Base-by-base conservation (phyloP, 306 rosid genomes). In the Cercis canadensis region DNA sequence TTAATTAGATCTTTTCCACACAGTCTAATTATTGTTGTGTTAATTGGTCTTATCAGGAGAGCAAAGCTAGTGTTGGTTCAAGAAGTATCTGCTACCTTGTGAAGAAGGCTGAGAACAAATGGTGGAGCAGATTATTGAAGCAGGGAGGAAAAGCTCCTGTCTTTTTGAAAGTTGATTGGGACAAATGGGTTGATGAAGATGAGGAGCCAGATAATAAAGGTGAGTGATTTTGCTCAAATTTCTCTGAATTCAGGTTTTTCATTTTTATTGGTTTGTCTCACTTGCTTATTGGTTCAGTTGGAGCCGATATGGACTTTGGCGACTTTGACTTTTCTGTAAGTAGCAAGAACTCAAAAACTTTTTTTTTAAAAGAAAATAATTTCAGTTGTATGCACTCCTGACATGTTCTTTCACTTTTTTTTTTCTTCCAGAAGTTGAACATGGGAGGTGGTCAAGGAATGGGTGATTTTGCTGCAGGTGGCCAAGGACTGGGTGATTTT, bases 171-270 rank as follows among this genome's bases (percentile, higher is more conserved):
- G 88, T 88, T 67, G 97, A 90, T 81, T 90, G 97, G 97, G 81
- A 86, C 65, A 90, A 84, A 72, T 90, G 95, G 97, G 80, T 81
- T 47, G 97, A 90, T 77, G 97, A 90, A 77, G 95, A 88, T 44
- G 97, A 88, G 43, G 96, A 86, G 50, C 62, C 19, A 11, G 92
- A 78, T 40, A 49, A 17, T 57, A 43, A 65, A 14, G 57, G 86
- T 81, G 65, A 61, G 81, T 76, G 39, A 61, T 63, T 81, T 16
- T 52, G 8, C 37, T 37, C 61, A 17, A 8, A 41, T 76, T 65
- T 74, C 58, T 71, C 67, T 57, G 67, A 34, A 14, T 66, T 57
- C n/a, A n/a, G n/a, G n/a, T n/a, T 5, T 45, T 43, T 74, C 51
- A 18, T 8, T 73, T 76, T 66, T 24, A 19, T 16, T 10, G 39